Conservation (phyloP, 345 rosid species). For the Eucalyptus sp. region DNA sequence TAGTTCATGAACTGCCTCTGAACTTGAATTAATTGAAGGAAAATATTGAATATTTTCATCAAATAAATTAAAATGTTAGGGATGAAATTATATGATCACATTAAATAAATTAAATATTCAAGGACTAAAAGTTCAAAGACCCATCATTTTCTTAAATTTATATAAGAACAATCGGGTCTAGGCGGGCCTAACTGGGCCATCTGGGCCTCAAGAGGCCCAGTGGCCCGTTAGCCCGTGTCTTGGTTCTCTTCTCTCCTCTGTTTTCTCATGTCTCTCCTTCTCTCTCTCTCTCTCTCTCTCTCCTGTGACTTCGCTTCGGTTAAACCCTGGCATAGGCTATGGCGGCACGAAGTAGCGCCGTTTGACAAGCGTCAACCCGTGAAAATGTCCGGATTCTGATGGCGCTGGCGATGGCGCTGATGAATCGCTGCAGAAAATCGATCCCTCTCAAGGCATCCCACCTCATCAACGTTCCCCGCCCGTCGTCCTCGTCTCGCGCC, state of each 20-base stretch:
- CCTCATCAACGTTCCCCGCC: background rate
- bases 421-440: background rate
- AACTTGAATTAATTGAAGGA: no score
- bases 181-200: background rate
- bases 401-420: background rate
- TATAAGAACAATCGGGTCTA: background rate
- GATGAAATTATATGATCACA: fast-evolving
- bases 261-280: background rate
- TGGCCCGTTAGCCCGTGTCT: background rate
- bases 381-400: background rate
- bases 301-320: background rate
- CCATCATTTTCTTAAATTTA: no score
- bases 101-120: no score
- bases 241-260: background rate
- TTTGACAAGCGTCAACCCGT: background rate
- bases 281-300: background rate
- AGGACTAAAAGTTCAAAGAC: no score
- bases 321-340: background rate
- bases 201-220: background rate
- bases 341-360: background rate
- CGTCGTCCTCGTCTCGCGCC: background rate
- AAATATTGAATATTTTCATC: fast-evolving
- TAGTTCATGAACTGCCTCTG: fast-evolving
- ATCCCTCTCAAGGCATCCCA: background rate
- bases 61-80: no score